These are phyloP conservation scores for Lophiotrema nucula DNA, from an alignment of 495 filamentous ascomycete species.

Conservation along the genomic window DNA sequence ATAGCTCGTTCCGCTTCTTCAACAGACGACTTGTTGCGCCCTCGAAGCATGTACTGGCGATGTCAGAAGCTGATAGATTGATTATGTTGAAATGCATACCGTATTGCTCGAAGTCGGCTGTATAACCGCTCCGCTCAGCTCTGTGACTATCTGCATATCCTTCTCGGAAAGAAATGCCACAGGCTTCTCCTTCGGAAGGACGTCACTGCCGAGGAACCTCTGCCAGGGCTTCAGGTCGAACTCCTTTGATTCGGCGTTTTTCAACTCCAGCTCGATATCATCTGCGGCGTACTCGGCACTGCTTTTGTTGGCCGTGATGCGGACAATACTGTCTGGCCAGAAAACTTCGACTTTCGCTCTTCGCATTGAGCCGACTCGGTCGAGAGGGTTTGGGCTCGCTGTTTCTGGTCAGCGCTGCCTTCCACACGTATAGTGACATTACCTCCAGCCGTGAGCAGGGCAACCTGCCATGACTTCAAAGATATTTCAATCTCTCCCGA, in stretches of 20 bases:
- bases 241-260: conserved; percentile 1
- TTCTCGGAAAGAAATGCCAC: not conserved
- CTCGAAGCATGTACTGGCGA: no score
- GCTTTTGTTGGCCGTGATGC: conserved; percentile 33
- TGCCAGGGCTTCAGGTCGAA: conserved; percentile 19
- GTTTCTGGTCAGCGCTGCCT: not conserved
- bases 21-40: conserved; percentile 2
- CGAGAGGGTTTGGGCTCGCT: conserved; percentile 14
- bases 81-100: no score
- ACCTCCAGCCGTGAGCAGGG: conserved; percentile 26
- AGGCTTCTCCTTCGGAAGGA: not conserved
- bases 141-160: conserved; percentile 3
- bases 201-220: not conserved
- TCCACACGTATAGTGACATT: not conserved
- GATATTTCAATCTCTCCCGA: conserved; percentile 29
- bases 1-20: conserved; percentile 27
- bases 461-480: conserved; percentile 28
- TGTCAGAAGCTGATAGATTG: no score
- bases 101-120: conserved; percentile 3
- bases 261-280: conserved; percentile 17
- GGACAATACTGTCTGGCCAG: conserved; percentile 16
- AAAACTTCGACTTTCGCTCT: conserved; percentile 30
- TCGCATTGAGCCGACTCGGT: conserved; percentile 16
- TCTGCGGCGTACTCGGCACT: conserved; percentile 34
- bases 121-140: conserved; percentile 12